Percentiles rank a stretch among this genome's conserved stretches.
phyloP scores from a whole-genome alignment of 129 eudicot genomes.

The Tagetes erecta region DNA sequence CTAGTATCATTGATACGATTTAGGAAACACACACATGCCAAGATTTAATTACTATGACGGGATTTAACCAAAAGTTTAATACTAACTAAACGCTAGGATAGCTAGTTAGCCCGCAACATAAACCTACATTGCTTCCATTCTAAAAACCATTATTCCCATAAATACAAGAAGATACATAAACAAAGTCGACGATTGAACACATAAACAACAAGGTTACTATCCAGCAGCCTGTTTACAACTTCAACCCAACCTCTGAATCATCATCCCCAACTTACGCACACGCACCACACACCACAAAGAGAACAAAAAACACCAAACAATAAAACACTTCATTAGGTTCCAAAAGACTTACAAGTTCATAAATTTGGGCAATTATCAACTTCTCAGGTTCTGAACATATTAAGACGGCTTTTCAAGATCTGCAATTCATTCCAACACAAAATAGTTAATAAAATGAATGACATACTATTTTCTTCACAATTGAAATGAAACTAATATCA shows the following conservation, averaged over 20 bases:
- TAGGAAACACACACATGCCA: too few species aligned
- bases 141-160: neutral
- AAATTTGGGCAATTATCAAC: conserved; percentile 1
- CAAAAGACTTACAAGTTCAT: conserved; percentile 20
- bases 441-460: neutral
- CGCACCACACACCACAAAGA: conserved; percentile 14
- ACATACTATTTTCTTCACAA: too few species aligned
- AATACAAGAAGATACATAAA: neutral
- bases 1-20: too few species aligned
- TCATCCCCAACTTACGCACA: conserved; percentile 15
- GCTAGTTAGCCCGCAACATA: too few species aligned
- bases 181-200: neutral
- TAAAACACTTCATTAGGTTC: conserved; percentile 24
- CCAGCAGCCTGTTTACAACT: neutral
- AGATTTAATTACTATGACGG: too few species aligned
- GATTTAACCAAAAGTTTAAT: too few species aligned
- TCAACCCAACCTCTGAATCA: conserved; percentile 12
- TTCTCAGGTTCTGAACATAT: conserved; percentile 5
- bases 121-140: too few species aligned
- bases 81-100: too few species aligned
- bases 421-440: conserved; percentile 19
- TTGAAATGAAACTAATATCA: too few species aligned
- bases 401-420: conserved; percentile 32
- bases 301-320: conserved; percentile 11
- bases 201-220: neutral